Evolutionary conservation across 2,329 filamentous ascomycete species (phyloP), one percentile per base, ranked within the genome.

Genomic region (Cordyceps javanica): DNA sequence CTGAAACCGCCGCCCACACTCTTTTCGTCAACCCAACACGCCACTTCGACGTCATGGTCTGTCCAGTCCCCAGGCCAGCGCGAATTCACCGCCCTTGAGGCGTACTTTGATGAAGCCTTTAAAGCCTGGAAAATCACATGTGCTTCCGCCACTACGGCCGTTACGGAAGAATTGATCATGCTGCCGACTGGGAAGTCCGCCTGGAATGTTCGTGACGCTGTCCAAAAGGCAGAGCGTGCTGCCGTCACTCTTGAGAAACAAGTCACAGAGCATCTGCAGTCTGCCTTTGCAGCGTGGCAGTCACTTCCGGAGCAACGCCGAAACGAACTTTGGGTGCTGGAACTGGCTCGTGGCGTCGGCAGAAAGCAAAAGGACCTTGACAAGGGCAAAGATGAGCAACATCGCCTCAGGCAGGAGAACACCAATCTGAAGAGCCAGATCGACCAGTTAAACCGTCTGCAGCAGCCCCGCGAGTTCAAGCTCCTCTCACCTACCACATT

Each of bases 1-100:
- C 83, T 97, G 1, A 84, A 88, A 36, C 80, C 89, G 10, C 91
- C 92, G 3, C 86, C 90, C 4, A 94, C 90, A 0, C 78, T 97
- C 7, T 93, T 92, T 73, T 88, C 90, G 10, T 83, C 87, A 0
- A 90, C 87, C 7, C 90, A 91, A 30, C 88, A 95, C 66, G 79
- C 91, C 2, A 90, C 88, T 0, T 78, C 83, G 21, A 83, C 86
- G 3, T 94, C 90, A 0, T 96, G 93, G 85, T 91, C 91, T 0
- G 82, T 96, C 32, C 77, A 83, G 23, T 86, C 89, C 1, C 92
- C 92, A 0, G 86, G 83, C 1, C 78, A 85, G 61, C 83, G 86
- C 62, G 90, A 96, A 69, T 85, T 85, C 52, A 85, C 89, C 16
- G 87, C 90, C 1, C 76, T 97, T 16, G 79, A 83, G 42, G 73